Base-by-base conservation (phyloP, 1,284 basidiomycete species). In the Mrakiaceae sp. region DNA sequence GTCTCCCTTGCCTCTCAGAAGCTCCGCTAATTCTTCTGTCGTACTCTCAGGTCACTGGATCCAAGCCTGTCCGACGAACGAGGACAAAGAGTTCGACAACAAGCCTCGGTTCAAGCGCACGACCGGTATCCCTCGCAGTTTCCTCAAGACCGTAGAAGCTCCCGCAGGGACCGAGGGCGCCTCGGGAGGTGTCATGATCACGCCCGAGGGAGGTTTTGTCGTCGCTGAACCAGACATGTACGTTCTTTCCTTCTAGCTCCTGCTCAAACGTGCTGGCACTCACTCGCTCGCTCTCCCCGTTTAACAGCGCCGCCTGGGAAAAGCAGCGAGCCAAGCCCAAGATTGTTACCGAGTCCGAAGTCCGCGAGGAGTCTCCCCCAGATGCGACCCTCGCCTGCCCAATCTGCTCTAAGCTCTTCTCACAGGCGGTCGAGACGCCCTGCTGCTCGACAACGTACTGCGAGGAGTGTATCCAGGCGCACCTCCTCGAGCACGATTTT, bases 41-140 rank as follows among this genome's bases (percentile, higher is more conserved):
- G 43, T n/a, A 46, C 49, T 53, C 58, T 46, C 75, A 94, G 91
- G 93, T 44, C 96, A 99, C 73, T 98, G 96, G 96, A 99, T 99
- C 70, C 95, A 99, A 75, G 91, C 96, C 70, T 99, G 96, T 74
- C 96, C 96, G 0, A 96, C 92, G 3, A 98, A 98, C 74, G 92
- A 90, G 70, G 91, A 98, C 74, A 87, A 90, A 49, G 90, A 94
- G 48, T 96, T 87, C 70, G 91, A 96, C 76, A 90, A 98, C 71
- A 82, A 89, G 67, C 95, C 95, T 62, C 86, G 94, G 44, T 94
- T 98, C 75, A 98, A 98, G 74, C 84, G 96, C 62, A 98, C 96
- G 3, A 98, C 96, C 4, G 96, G 96, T 78, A 93, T 93, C 67
- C 96, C 96, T 8, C 85, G 94, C 69, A 95, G 90, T 72, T 97